A percentile compares a stretch with the other conserved stretches of the same genome.
phyloP scores from a whole-genome alignment of 345 rosid genomes.

The Moringa oleifera region DNA sequence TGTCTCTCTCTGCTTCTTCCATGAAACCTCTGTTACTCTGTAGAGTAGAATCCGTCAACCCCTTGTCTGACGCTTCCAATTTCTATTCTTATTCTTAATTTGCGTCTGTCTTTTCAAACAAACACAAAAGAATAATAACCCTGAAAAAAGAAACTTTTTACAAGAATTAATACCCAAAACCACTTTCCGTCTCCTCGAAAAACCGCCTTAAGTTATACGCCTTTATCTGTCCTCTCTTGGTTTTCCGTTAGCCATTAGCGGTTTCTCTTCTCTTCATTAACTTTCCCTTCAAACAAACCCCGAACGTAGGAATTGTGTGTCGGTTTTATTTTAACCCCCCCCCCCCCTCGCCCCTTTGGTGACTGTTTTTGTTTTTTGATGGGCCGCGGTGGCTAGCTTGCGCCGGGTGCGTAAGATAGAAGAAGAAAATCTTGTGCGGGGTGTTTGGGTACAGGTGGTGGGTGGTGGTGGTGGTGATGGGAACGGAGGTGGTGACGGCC shows the following conservation, averaged over 20 bases:
- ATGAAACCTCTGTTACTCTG: background rate
- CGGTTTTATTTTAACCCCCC: no score
- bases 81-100: conserved; percentile 5
- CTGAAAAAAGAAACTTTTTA: background rate
- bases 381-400: conserved; percentile 17
- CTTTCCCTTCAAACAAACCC: background rate
- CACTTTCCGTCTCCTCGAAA: conserved; percentile 17
- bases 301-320: no score
- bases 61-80: conserved; percentile 34
- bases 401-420: conserved; percentile 21
- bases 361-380: background rate
- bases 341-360: no score
- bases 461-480: conserved; percentile 21
- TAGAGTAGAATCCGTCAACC: conserved; percentile 29
- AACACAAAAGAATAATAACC: background rate
- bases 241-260: background rate
- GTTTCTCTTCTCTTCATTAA: background rate
- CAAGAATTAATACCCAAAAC: background rate
- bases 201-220: conserved; percentile 19
- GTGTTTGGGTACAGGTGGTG: background rate
- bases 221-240: background rate
- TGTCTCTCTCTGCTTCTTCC: background rate
- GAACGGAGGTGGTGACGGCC: conserved; percentile 26
- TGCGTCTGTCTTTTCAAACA: background rate
- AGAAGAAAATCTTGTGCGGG: background rate